Evolutionary conservation across 106 monocot genomes (phyloP), one percentile per base, ranked within the genome.

Genomic region (Alisma plantagoaquatica): DNA sequence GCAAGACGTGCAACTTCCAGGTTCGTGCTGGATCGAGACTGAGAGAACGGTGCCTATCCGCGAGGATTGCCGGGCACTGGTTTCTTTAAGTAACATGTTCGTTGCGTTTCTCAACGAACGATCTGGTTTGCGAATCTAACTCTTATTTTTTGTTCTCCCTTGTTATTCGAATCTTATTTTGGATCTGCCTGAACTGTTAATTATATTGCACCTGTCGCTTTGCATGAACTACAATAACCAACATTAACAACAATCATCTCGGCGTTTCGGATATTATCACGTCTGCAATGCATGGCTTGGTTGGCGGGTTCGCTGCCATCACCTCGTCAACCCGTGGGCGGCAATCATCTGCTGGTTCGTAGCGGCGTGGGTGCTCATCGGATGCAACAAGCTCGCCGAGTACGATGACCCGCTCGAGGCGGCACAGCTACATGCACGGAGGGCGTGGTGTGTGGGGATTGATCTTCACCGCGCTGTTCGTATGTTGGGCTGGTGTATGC

Each of bases 151-250:
- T n/a, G n/a, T 53, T 67, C 77, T 46, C 78, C 77, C 60, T 43
- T 71, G 27, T 70, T 60, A 51, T 83, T 78, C 54, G 64, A 78
- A 1, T 83, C 60, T 68, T 78, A 83, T 19, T 83, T 77, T 77
- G 70, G 75, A 5, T 83, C 78, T 49, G 83, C 83, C 28, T 78
- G 77, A 54, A 72, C 76, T 61, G 72, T 69, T 21, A 63, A 68
- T 32, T 68, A 69, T 10, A 75, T 75, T 63, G 69, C n/a, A n/a
- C n/a, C n/a, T 69, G 15, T 52, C 51, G 31, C 68, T 68, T 10
- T 68, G 63, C 51, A 75, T 75, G 33, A 69, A 68, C 25, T 68
- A 75, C 33, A n/a, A n/a, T n/a, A n/a, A n/a, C n/a, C n/a, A n/a
- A n/a, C n/a, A n/a, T n/a, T n/a, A n/a, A n/a, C n/a, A 22, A 69